These are phyloP conservation scores for Fusarium sublunatum DNA, from an alignment of 2,329 filamentous ascomycete genomes.

Conservation along the genomic window DNA sequence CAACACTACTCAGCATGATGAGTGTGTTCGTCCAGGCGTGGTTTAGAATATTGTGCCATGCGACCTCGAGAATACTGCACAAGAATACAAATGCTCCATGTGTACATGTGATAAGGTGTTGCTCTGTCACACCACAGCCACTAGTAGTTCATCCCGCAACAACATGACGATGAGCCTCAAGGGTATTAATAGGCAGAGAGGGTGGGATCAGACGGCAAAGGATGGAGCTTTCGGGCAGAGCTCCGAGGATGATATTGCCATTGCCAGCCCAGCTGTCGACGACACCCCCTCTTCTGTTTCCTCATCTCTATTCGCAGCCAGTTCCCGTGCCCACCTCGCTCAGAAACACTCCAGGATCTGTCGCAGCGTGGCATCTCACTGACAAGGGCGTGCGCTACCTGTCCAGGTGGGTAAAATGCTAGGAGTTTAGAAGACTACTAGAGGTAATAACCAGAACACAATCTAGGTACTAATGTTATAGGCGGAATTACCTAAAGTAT, in stretches of 20 bases:
- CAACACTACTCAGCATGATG: neutral
- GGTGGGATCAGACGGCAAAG: neutral
- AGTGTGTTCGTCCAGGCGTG: neutral
- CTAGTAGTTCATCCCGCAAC: neutral
- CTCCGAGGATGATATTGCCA: neutral
- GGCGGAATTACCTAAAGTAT: too few relatives aligned
- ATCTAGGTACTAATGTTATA: too few relatives aligned
- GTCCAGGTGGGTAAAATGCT: neutral
- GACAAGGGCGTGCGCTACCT: conserved; percentile 26
- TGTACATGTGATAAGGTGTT: neutral
- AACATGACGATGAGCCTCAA: neutral
- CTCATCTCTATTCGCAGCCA: conserved; percentile 1
- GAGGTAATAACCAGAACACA: too few relatives aligned
- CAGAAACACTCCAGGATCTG: conserved; percentile 16
- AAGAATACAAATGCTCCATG: neutral
- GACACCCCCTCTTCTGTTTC: conserved; percentile 1
- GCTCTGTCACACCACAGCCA: neutral
- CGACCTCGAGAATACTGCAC: neutral
- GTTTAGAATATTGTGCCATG: neutral
- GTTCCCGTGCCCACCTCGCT: too few relatives aligned
- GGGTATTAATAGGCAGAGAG: neutral
- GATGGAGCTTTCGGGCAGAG: conserved; percentile 9
- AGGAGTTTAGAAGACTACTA: too few relatives aligned
- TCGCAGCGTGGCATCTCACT: conserved; percentile 17
- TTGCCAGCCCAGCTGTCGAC: neutral